Base-by-base conservation (phyloP, 768 basidiomycete genomes). In the Podaxis pistillaris region DNA sequence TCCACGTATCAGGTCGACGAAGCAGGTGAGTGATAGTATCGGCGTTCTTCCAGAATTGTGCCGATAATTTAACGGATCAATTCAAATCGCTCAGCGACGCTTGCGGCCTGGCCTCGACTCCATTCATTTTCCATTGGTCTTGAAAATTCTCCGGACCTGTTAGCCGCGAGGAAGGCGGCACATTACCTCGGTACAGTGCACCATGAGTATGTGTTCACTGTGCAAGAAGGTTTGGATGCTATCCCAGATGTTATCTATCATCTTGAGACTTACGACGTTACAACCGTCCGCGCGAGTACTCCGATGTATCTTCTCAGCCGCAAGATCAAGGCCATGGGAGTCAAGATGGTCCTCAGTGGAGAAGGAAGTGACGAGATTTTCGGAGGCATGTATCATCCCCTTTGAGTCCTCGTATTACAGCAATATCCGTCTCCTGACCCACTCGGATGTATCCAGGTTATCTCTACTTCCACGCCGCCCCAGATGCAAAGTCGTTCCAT, bases 291-390 rank as follows among this genome's bases (percentile, higher is more conserved):
- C 53, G 97, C 97, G 8, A 94, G 91, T 69, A 98, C 96, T 3
- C 97, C 97, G 2, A 99, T 99, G 97, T 98, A 98, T 76, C 87
- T 99, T 30, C 86, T 99, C 63, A 94, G 91, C 72, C 85, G 97
- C 54, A 98, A 99, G 79, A 96, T 99, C 80, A 99, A 98, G 79
- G 96, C 97, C 3, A 98, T 94, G 93, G 97, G 97, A 62, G 97
- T 99, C 58, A 99, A 99, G 80, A 99, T 99, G 97, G 97, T 99
- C 15, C 82, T 98, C 38, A 93, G 91, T 66, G 97, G 97, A 17
- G 97, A 99, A 76, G 97, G 97, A 41, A 94, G 92, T 65, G 97
- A 99, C 69, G 97, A 99, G 76, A 94, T 98, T 64, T 86, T 98
- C 40, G 96, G 96, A 79, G 96, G 95, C 92, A 72, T 58, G 62